Base-by-base conservation (phyloP, 768 basidiomycete genomes). In the Psilocybe azurescens region DNA sequence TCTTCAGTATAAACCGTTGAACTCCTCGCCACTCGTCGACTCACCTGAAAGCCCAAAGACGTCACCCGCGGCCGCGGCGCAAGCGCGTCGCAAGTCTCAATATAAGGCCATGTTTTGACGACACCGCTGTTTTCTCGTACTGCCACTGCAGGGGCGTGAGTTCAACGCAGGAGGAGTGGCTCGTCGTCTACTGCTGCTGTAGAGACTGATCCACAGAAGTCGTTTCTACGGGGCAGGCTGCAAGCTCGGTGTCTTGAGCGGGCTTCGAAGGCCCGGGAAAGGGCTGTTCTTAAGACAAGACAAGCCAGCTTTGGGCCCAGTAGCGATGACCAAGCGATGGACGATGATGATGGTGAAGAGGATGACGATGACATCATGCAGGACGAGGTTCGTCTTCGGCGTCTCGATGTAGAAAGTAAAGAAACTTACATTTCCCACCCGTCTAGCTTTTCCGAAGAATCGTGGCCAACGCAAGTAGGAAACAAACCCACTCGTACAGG, bases 401-500 rank as follows among this genome's bases (percentile, higher is more conserved):
- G 49, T 20, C 24, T 16, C 54, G 13, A 54, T 20, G 11, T n/a
- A 20, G 11, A 50, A 57, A 52, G 20, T 56, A 50, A 32, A 59
- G 29, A 60, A 3, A 47, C 57, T 65, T 53, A 44, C 41, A 16
- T 39, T 47, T 20, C n/a, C 51, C 32, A 2, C 30, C 30, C 33
- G 9, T 56, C 1, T 60, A 92, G 90, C 78, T 92, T 16, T 91
- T 89, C 68, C 78, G 81, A 44, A 81, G 90, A 53, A 88, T 92
- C 30, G 78, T 92, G 73, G 77, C 79, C 6, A 86, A 83, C 68
- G 75, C 84, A 11, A 80, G 78, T 33, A 77, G 80, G 10, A 86
- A 82, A 66, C 71, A 75, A 16, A 76, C 70, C 2, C 83, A 90
- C 68, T 72, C 79, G 2, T 90, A 88, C 65, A 81, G 83, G 8